Base-by-base conservation (phyloP, 768 basidiomycete species). In the Russula emetica region DNA sequence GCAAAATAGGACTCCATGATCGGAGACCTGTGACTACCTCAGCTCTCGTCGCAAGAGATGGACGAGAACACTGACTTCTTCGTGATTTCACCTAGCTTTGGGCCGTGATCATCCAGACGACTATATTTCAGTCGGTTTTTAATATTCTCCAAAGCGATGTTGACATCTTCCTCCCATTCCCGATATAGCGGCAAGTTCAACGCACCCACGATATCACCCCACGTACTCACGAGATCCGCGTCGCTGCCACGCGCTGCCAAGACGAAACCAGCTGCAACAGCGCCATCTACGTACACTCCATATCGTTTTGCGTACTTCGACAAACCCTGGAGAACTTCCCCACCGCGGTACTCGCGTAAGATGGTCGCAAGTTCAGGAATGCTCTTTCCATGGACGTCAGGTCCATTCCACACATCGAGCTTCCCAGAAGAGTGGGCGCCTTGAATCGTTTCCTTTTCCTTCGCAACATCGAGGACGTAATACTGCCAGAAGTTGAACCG, bases 1-100 rank as follows among this genome's bases (percentile, higher is more conserved):
- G 94, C 98, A 76, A 99, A 99, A 77, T 98, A 98, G 4, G 82
- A 75, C 71, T 98, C 97, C 50, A 93, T 88, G 50, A 99, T 79
- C 24, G 96, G 94, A 18, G 79, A 81, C 45, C 94, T 97, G 68
- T 0, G 36, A 61, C 47, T 50, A 11, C 22, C 38, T 32, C 24
- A 42, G 50, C 62, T 24, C 63, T 45, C 49, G 40, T 68, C 63
- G 32, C 47, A 5, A 26, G 36, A 50, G 40, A 51, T 3, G 63
- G 42, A 11, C 22, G 51, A 49, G 10, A 57, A 13, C 50, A 81
- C 88, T 74, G 68, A 94, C 94, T 80, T 70, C 68, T 77, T 80
- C 11, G 84, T 85, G 66, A 99, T 94, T 66, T 86, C 80, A 1
- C 94, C 95, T 30, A 92, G 71, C 72, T 83, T 88, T 0, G 94